A percentile compares a stretch with the other conserved stretches of the same genome.
Conservation (phyloP, 208 protist species). For the Leishmania guyanensis region DNA sequence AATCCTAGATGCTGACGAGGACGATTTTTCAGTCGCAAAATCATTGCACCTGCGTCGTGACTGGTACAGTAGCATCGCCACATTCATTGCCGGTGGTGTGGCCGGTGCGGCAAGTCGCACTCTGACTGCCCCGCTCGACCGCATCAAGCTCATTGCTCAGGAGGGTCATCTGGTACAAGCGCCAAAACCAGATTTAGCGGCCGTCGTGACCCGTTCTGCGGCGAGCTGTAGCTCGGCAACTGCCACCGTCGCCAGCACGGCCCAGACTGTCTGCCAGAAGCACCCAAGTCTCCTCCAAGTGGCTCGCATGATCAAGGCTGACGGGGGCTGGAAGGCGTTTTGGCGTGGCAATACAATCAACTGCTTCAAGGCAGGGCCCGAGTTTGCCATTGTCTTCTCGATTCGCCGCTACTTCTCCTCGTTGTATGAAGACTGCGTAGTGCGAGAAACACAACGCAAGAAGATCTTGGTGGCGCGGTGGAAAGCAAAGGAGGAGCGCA, state of each 20-base stretch:
- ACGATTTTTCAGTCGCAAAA: constrained; percentile 16
- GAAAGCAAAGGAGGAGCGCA: constrained; percentile 33
- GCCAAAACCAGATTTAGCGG: not conserved
- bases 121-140: constrained; percentile 90
- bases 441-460: constrained; percentile 49
- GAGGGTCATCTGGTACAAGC: constrained; percentile 77
- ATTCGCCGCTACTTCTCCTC: constrained; percentile 80
- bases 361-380: constrained; percentile 90
- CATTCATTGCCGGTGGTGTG: constrained; percentile 83
- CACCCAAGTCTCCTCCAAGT: constrained; percentile 68
- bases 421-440: constrained; percentile 79
- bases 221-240: not conserved
- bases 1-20: constrained; percentile 1
- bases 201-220: not conserved
- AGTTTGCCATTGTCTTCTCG: constrained; percentile 91
- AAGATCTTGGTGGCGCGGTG: constrained; percentile 21
- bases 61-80: constrained; percentile 76
- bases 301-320: constrained; percentile 71
- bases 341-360: constrained; percentile 92
- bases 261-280: constrained; percentile 15
- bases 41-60: constrained; percentile 67
- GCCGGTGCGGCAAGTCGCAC: constrained; percentile 87
- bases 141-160: constrained; percentile 93
- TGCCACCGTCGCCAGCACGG: not conserved
- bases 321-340: constrained; percentile 79